phyloP scores from a whole-genome alignment of 208 protist genomes.

The Acanthamoeba rhysodes region DNA sequence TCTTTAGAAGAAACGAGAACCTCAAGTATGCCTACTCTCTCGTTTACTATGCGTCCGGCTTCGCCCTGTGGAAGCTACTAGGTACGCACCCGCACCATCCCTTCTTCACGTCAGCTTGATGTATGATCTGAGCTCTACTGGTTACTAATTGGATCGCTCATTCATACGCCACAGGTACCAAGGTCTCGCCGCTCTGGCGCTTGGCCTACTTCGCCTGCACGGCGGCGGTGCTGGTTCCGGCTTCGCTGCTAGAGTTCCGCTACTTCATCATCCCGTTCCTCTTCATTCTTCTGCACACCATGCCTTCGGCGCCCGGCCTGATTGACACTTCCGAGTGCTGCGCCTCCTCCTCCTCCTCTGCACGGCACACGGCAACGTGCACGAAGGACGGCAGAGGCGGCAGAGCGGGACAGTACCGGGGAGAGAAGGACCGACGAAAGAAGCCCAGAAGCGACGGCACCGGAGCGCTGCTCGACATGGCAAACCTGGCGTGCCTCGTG shows the following conservation, averaged over 20 bases:
- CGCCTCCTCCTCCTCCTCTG: constrained; percentile 1
- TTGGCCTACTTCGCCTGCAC: constrained; percentile 23
- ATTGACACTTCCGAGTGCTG: neutral
- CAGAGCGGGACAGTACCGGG: neutral
- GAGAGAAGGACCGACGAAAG: constrained; percentile 2
- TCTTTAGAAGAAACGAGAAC: constrained; percentile 16
- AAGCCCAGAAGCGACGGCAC: neutral
- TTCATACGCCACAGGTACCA: neutral
- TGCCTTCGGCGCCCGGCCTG: neutral
- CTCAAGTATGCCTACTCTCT: constrained; percentile 63
- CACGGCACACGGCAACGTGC: neutral
- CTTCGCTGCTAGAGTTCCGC: constrained; percentile 75
- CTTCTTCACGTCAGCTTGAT: neutral
- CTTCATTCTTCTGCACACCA: constrained; percentile 70
- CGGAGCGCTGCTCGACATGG: neutral
- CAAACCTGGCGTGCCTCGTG: neutral
- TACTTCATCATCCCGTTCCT: constrained; percentile 79
- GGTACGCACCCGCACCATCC: neutral
- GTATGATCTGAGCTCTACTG: neutral
- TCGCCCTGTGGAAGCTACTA: constrained; percentile 21
- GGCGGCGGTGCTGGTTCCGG: constrained; percentile 53
- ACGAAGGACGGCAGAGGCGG: neutral
- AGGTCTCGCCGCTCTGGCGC: constrained; percentile 42
- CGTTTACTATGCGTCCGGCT: constrained; percentile 51
- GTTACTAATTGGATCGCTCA: neutral